Evolutionary conservation across 2,329 filamentous ascomycete species (phyloP), one percentile per base, ranked within the genome.

Genomic region (Paecilomyces variotii): DNA sequence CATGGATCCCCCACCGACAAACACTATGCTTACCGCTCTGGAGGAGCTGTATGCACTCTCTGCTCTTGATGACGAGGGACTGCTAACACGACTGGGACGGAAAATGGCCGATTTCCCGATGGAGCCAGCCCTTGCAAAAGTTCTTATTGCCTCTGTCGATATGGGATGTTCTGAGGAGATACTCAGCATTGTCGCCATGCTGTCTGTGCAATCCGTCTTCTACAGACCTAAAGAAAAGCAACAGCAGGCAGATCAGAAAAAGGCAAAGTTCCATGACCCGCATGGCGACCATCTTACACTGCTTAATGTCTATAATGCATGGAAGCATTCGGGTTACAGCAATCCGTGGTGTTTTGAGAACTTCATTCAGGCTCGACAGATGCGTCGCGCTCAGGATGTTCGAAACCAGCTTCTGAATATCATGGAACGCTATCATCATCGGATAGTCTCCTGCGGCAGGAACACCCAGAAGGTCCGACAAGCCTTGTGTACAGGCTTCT

Each of bases 71-170:
- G 93, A 99, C 67, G 94, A 99, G 81, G 94, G 94, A 12, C 82
- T 99, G 0, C 79, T 99, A 1, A 99, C 94, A 0, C 86, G 94
- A 5, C 82, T 96, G 1, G 94, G 94, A 6, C 86, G 94, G 53
- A 96, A 97, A 73, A 97, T 99, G 93, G 92, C 94, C 10, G 93
- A 99, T 70, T 97, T 97, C 73, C 94, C 94, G 0, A 97, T 97
- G 91, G 92, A 97, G 59, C 94, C 94, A 0, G 86, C 90, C 0
- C 82, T 97, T 0, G 90, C 92, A 56, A 99, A 97, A 73, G 87
- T 91, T 0, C 82, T 99, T 1, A 95, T 99, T 62, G 88, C 87
- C 10, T 90, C 90, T 0, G 89, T 96, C 1, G 90, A 96, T 53
- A 83, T 95, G 64, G 84, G 87, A 28, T 99, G 95, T 74, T 92